Evolutionary conservation across 371 early-diverging fungal genomes (phyloP).

Genomic region (Syncephalastrum monosporum): DNA sequence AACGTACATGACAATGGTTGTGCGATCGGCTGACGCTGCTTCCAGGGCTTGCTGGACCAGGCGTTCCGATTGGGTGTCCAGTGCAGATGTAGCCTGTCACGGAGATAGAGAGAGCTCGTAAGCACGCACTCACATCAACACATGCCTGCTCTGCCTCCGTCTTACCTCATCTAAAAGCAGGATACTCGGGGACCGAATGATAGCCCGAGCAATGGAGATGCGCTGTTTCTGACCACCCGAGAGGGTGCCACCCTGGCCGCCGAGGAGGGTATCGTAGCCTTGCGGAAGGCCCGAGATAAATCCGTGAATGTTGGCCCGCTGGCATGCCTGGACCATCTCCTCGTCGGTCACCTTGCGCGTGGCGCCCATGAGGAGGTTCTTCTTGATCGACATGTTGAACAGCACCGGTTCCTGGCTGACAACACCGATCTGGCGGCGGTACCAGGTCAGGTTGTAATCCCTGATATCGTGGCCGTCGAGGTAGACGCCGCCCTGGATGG

Average conservation of each 20-base stretch:
- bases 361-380: constrained; percentile 75
- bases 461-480: constrained; percentile 67
- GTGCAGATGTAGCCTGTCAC: constrained; percentile 54
- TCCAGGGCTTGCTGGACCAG: constrained; percentile 78
- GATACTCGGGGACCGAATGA: constrained; percentile 80
- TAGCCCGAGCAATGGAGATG: constrained; percentile 49
- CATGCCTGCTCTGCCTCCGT: not conserved
- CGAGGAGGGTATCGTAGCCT: constrained; percentile 79
- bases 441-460: constrained; percentile 52
- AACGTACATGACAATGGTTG: constrained; percentile 73
- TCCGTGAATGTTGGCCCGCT: constrained; percentile 73
- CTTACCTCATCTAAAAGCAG: constrained; percentile 89
- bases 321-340: constrained; percentile 58
- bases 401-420: constrained; percentile 89
- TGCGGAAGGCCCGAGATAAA: constrained; percentile 67
- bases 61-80: constrained; percentile 65
- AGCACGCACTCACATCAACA: not conserved
- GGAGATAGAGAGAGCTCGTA: not conserved
- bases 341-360: constrained; percentile 49
- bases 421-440: constrained; percentile 73
- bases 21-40: constrained; percentile 63
- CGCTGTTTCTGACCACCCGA: constrained; percentile 28
- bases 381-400: constrained; percentile 73
- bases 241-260: constrained; percentile 65
- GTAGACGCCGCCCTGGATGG: constrained; percentile 50